Evolutionary conservation across 805 yeast species (phyloP), one percentile per base, ranked within the genome.

Genomic region (Nakazawaea populi): DNA sequence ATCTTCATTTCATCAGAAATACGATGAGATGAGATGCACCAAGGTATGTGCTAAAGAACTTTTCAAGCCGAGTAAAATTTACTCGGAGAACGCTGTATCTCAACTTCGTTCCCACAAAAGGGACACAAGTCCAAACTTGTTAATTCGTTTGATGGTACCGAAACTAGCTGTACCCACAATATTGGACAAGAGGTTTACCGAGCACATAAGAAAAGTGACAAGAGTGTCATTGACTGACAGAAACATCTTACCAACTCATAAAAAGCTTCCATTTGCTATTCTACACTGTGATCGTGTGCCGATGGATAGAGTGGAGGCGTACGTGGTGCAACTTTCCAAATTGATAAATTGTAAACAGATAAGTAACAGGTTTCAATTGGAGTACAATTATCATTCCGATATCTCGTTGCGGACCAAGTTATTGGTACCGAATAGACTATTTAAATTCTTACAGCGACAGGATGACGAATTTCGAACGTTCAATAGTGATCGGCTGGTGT

Each of bases 341-440:
- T 12, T 46, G 37, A 14, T 46, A 14, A 46, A 46, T 39, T 38
- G 49, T 11, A 46, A 46, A 46, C 7, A 31, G 9, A 32, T 46
- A 8, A 30, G 30, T 30, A 11, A 11, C 18, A 18, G 14, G 6
- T n/a, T 38, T 18, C 38, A 11, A 24, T 30, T 46, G 38, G 12
- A 18, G 29, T 46, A 39, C 44, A n/a, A 39, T n/a, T 46, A 39
- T 32, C 14, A 39, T 10, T 27, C 49, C 11, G 44, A 46, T 18
- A 11, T 37, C 5, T 18, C 38, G 12, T 39, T 39, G 31, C 18
- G 48, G 6, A 37, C 42, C 10, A 45, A 45, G 27, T 28, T 35
- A 18, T n/a, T 45, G 10, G 24, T 45, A n/a, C 48, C 48, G 1
- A 5, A 27, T 4, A 11, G 11, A 28, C n/a, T 45, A 7, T 11